Conservation (phyloP, 371 early-diverging fungal species). For the Chytridium lagenaria region DNA sequence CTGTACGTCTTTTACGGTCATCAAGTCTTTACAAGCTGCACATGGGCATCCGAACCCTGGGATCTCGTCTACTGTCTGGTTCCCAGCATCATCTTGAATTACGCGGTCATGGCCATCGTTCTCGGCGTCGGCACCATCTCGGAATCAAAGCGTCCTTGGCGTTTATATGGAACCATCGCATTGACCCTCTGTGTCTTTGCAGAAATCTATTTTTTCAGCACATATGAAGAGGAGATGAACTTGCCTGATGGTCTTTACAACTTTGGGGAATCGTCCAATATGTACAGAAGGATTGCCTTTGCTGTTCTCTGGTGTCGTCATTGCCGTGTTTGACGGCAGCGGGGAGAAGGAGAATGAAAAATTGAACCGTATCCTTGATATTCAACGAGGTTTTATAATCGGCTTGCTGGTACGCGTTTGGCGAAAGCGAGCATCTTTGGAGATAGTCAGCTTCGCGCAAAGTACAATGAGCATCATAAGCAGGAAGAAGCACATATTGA, state of each 20-base stretch:
- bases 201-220: slow-evolving; percentile 25
- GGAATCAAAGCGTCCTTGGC: slow-evolving; percentile 27
- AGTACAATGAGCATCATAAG: slow-evolving; percentile 8
- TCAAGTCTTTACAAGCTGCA: slow-evolving; percentile 25
- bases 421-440: slow-evolving; percentile 34
- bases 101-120: slow-evolving; percentile 14
- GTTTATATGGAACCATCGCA: slow-evolving; percentile 28
- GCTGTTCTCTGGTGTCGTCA: slow-evolving; percentile 22
- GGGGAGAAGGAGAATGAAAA: slow-evolving; percentile 29
- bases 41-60: slow-evolving; percentile 31
- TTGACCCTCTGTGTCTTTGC: slow-evolving; percentile 9
- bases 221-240: not conserved
- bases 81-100: slow-evolving; percentile 13
- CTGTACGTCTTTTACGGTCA: slow-evolving; percentile 34
- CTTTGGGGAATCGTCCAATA: not conserved
- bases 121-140: slow-evolving; percentile 32
- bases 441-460: slow-evolving; percentile 22
- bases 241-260: not conserved
- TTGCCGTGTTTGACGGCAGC: slow-evolving; percentile 14
- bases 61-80: slow-evolving; percentile 27
- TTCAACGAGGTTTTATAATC: slow-evolving; percentile 30
- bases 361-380: slow-evolving; percentile 21
- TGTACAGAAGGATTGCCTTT: slow-evolving; percentile 24
- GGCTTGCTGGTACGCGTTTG: slow-evolving; percentile 24
- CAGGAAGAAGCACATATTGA: slow-evolving; percentile 13